Base-by-base conservation (phyloP, 495 filamentous ascomycete species). In the Aspergillus nidulans region DNA sequence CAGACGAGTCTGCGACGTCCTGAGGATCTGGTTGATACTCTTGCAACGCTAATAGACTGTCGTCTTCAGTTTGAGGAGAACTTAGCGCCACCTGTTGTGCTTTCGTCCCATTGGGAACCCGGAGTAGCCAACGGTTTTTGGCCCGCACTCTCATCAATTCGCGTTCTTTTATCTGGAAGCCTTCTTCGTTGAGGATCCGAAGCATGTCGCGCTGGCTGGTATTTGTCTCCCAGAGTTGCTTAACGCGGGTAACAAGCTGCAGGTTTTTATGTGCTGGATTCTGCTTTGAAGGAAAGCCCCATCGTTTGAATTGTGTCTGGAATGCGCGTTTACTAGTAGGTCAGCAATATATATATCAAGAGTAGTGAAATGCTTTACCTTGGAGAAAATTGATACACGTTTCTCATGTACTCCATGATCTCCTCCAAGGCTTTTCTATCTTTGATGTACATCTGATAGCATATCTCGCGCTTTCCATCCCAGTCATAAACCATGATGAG, bases 211-310 rank as follows among this genome's bases (percentile, higher is more conserved):
- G 79, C 59, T 89, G 86, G 34, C 68, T 77, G 3, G 79, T 74
- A 57, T 92, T 92, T 30, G 72, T 71, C 63, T 87, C 84, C 88
- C 89, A 94, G 56, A 94, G 80, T 73, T 90, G 77, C 55, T 82
- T 82, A 40, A 90, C 79, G 1, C 89, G 79, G 3, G 75, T 79
- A 18, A 88, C 81, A 9, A 94, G 78, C 12, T 69, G 71, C 21
- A 73, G 67, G 62, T 89, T 86, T 62, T 85, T 86, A 66, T 86
- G 84, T 5, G 81, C 81, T 9, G 82, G 85, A 57, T 83, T 85
- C 56, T 85, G 81, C 65, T 87, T 89, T 54, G 76, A 81, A 3
- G 89, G 89, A 55, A 92, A 94, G 0, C 80, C 77, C 89, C 89
- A 94, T 66, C 82, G 76, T 61, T 82, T 86, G 70, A 90, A 89